These are phyloP conservation scores for Kazachstania martiniae DNA, from an alignment of 805 yeast species.

Conservation along the genomic window DNA sequence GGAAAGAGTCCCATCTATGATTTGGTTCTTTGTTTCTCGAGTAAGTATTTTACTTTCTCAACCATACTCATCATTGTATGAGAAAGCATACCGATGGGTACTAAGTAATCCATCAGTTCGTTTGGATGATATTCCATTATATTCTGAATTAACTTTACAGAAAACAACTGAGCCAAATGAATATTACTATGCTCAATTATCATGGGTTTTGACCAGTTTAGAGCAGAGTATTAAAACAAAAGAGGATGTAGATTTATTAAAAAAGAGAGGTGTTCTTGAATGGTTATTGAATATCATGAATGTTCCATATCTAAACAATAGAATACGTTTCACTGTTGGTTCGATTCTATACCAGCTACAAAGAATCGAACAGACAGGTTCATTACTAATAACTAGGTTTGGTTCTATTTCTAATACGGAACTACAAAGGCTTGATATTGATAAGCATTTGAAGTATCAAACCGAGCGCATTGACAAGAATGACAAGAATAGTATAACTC, in stretches of 20 bases:
- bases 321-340: constrained; percentile 32
- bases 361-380: constrained; percentile 46
- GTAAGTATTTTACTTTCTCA: constrained; percentile 47
- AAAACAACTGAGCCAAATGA: constrained; percentile 21
- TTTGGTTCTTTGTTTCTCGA: constrained; percentile 46
- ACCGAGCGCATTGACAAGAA: constrained; percentile 5
- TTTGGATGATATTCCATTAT: constrained; percentile 36
- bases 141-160: constrained; percentile 23
- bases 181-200: constrained; percentile 43
- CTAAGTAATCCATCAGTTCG: constrained; percentile 34
- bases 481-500: constrained; percentile 9
- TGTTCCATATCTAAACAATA: constrained; percentile 38
- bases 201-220: constrained; percentile 54
- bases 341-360: constrained; percentile 38
- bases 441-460: constrained; percentile 7
- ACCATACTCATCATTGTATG: constrained; percentile 70
- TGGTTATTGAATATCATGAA: constrained; percentile 47
- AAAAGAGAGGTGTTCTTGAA: constrained; percentile 50
- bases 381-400: constrained; percentile 47
- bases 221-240: constrained; percentile 35
- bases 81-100: constrained; percentile 56
- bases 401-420: constrained; percentile 37
- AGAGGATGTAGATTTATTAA: constrained; percentile 44
- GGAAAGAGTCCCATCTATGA: constrained; percentile 32
- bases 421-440: constrained; percentile 6